phyloP scores from a whole-genome alignment of 768 basidiomycete genomes.

The Russula brevipes region DNA sequence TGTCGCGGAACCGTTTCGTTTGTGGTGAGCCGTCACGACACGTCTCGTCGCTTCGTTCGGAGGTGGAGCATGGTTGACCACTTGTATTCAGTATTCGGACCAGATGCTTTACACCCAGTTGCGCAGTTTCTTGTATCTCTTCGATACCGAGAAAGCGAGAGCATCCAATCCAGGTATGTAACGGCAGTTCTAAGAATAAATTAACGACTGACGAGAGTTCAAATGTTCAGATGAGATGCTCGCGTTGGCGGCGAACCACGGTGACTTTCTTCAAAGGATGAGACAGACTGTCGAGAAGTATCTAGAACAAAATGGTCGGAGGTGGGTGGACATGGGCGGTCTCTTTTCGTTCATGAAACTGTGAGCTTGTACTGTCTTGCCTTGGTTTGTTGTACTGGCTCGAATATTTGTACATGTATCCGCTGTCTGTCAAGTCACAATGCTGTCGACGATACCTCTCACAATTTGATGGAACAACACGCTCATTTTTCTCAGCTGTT shows the following conservation, averaged over 20 bases:
- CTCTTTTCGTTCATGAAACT: constrained; percentile 82
- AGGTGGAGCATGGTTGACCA: constrained; percentile 1
- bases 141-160: constrained; percentile 64
- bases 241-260: constrained; percentile 48
- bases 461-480: not conserved
- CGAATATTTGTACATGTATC: constrained; percentile 15
- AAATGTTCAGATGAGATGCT: constrained; percentile 48
- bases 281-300: constrained; percentile 63
- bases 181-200: constrained; percentile 32
- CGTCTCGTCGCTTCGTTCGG: not conserved
- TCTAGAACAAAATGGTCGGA: constrained; percentile 79
- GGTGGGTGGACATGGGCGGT: constrained; percentile 78
- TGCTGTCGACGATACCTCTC: not conserved
- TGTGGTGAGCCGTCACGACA: constrained; percentile 50
- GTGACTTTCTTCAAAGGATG: constrained; percentile 48
- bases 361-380: constrained; percentile 29
- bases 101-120: constrained; percentile 84
- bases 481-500: constrained; percentile 15
- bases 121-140: constrained; percentile 73
- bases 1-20: constrained; percentile 69
- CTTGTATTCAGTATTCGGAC: constrained; percentile 68
- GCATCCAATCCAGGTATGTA: constrained; percentile 43
- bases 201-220: not conserved
- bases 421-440: not conserved
- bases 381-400: not conserved